A percentile compares a stretch with the other conserved stretches of the same genome.
phyloP scores from a whole-genome alignment of 768 basidiomycete genomes.

The Rhodotorula paludigena region DNA sequence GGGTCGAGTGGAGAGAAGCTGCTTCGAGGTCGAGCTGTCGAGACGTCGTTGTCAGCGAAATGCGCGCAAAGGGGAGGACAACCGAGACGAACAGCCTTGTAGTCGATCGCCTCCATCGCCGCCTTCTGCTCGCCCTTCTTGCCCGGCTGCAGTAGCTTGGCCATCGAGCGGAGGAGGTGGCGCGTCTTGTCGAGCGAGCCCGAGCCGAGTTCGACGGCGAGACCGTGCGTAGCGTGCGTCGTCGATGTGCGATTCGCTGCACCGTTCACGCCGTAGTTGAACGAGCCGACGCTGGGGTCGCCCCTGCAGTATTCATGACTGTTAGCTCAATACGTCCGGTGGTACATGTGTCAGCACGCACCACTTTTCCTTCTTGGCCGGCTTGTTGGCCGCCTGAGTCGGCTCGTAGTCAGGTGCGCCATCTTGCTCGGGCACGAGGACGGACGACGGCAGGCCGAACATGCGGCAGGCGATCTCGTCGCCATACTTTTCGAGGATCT shows the following conservation, averaged over 20 bases:
- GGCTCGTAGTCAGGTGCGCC: not conserved
- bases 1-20: slow-evolving; percentile 73
- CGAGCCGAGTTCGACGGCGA: slow-evolving; percentile 85
- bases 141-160: slow-evolving; percentile 55
- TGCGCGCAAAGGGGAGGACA: no score
- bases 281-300: slow-evolving; percentile 51
- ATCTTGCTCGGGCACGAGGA: not conserved
- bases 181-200: slow-evolving; percentile 59
- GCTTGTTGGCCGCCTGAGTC: slow-evolving; percentile 3
- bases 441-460: slow-evolving; percentile 19
- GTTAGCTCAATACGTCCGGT: slow-evolving; percentile 2
- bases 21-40: slow-evolving; percentile 86
- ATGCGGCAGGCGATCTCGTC: slow-evolving; percentile 58
- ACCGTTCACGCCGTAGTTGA: slow-evolving; percentile 51
- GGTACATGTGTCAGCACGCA: slow-evolving; percentile 4
- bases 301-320: slow-evolving; percentile 47
- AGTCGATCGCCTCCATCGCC: slow-evolving; percentile 9
- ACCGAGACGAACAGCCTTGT: slow-evolving; percentile 39
- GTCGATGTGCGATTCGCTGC: slow-evolving; percentile 41
- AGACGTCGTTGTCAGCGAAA: no score
- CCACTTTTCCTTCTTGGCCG: slow-evolving; percentile 38
- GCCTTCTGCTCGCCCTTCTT: not conserved
- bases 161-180: slow-evolving; percentile 62
- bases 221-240: slow-evolving; percentile 42
- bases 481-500: slow-evolving; percentile 67